Evolutionary conservation across 345 rosid species (phyloP), one percentile per base, ranked within the genome.

Genomic region (Pseudoturritis turrita): DNA sequence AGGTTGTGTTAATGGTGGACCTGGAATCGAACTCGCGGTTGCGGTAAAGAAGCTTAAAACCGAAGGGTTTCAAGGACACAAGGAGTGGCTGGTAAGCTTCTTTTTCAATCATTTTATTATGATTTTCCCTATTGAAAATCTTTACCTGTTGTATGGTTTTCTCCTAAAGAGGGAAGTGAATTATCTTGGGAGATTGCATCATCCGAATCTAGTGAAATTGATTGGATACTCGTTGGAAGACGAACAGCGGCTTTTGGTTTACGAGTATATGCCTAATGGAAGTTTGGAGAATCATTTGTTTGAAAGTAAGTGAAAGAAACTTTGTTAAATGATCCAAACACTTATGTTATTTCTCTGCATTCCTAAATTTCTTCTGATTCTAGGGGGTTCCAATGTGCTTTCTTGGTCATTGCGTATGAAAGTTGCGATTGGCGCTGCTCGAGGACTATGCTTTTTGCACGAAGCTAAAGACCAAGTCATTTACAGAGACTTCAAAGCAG

Each of bases 41-140:
- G 94, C 96, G 18, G 86, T 93, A 23, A 93, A 90, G 84, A 87
- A 82, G 72, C 96, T 93, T 54, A 85, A 80, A 76, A 79, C 81
- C 21, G 83, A 85, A 75, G 91, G 89, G 40, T 73, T 81, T 73
- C 98, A 88, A 55, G 98, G 98, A 44, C 98, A 92, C 49, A 83
- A 88, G 74, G 97, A 88, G 82, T 92, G 98, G 98, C 57, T 88
- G 85, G 98, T 93, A 81, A 28, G 86, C 56, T 45, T 52, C 22
- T 39, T 52, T 40, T 29, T 39, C 31, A 22, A 2, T 40, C 39
- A 55, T 37, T 52, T 28, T 4, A 3, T 22, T 35, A 19, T 12
- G 23, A 33, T 53, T 13, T 25, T 25, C 37, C n/a, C 23, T 17
- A 3, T 45, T 31, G n/a, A 12, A 18, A 40, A 59, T n/a, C 19